Base-by-base conservation (phyloP, 2,329 filamentous ascomycete species). In the Verticillium zaregamsianum region DNA sequence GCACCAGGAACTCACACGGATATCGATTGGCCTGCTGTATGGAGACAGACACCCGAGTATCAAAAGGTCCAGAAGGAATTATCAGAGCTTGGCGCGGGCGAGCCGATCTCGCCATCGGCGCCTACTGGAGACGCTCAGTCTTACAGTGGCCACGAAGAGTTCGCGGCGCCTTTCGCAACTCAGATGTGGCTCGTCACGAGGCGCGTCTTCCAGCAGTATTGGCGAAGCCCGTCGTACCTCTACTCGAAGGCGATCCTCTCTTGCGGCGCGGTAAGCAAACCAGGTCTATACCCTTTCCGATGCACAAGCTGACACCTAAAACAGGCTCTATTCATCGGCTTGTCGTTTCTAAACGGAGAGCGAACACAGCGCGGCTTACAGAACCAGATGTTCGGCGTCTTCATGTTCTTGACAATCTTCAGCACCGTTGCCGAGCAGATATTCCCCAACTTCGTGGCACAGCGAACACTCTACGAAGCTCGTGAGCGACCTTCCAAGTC, bases 1-100 rank as follows among this genome's bases (percentile, higher is more conserved):
- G 73, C 37, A 68, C 62, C 55, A 71, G 69, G 25, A 69, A 71
- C 5, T 28, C 75, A 73, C 6, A 74, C 71, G 28, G 74, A 73
- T 60, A 65, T 91, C 54, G 82, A 92, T 69, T 93, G 90, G 90
- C 89, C 90, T 69, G 83, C 91, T 39, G 88, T 91, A 70, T 93
- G 91, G 90, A 76, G 78, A 28, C 83, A 83, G 55, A 92, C 33
- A 35, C 33, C 33, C 3, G 33, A 35, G 33, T 35, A 88, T 0
- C 76, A 84, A 11, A 81, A 92, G 68, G 85, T 86, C 63, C 77
- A 80, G 37, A 72, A 75, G 1, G 77, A 92, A 20, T 73, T 87
- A 5, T 74, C 83, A 12, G 89, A 93, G 67, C 92, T 93, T 61
- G 79, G 87, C 49, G 77, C 79, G 2, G 81, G 91, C 65, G 85